These are phyloP conservation scores for Willaertia magna DNA, from an alignment of 208 protist species.

Conservation along the genomic window DNA sequence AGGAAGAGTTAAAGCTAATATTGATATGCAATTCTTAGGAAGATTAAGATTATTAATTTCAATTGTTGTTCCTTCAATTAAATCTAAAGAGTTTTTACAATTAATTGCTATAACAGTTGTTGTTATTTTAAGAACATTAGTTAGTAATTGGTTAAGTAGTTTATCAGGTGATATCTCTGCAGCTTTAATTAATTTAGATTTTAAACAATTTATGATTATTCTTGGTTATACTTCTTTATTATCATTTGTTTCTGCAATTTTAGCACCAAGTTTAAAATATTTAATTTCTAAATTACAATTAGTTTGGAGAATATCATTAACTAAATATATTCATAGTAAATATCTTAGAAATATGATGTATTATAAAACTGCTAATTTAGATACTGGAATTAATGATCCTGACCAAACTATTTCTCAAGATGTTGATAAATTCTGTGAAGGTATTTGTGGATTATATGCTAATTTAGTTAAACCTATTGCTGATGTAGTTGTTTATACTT, in stretches of 20 bases:
- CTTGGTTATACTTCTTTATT: neutral
- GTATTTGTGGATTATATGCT: constrained; percentile 23
- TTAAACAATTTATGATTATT: neutral
- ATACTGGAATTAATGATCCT: constrained; percentile 17
- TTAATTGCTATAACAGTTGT: neutral
- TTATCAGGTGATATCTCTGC: neutral
- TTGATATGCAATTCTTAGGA: neutral
- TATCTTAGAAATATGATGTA: constrained; percentile 24
- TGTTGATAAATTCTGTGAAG: constrained; percentile 22
- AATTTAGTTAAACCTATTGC: constrained; percentile 27
- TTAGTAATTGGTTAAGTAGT: neutral
- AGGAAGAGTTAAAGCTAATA: neutral
- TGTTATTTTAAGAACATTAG: neutral
- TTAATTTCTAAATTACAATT: neutral
- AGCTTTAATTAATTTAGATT: neutral
- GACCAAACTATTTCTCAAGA: constrained; percentile 30
- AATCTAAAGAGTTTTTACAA: neutral
- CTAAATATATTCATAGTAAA: constrained; percentile 18
- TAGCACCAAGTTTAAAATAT: neutral
- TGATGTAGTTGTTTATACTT: constrained; percentile 29
- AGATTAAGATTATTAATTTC: neutral
- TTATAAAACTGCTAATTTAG: constrained; percentile 24
- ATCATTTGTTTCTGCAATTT: neutral
- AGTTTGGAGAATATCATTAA: constrained; percentile 6
- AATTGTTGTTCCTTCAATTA: constrained; percentile 9